A percentile compares a stretch with the other conserved stretches of the same genome.
Conservation (phyloP, 2,329 filamentous ascomycete genomes). For the Arachnopeziza araneosa region DNA sequence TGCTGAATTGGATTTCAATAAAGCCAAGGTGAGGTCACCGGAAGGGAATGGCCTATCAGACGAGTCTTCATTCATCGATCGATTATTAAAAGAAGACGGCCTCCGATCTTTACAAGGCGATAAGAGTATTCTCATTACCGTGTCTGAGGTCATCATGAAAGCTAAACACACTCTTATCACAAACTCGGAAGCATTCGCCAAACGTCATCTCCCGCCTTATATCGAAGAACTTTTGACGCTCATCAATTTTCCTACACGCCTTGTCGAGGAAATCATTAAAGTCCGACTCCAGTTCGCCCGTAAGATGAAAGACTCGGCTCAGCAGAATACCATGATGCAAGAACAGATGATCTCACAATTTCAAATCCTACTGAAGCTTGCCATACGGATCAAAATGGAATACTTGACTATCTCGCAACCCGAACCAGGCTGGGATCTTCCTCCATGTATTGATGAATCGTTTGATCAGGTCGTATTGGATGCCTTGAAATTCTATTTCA, state of each 20-base stretch:
- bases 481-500: constrained; percentile 96
- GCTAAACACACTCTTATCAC: constrained; percentile 86
- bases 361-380: constrained; percentile 84
- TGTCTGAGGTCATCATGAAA: constrained; percentile 84
- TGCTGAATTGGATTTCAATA: constrained; percentile 84
- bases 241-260: constrained; percentile 92
- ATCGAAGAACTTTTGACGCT: constrained; percentile 93
- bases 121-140: constrained; percentile 76
- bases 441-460: constrained; percentile 92
- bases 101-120: constrained; percentile 86
- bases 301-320: constrained; percentile 91
- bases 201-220: constrained; percentile 88
- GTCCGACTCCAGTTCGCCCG: constrained; percentile 86
- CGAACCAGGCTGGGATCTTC: constrained; percentile 90
- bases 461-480: constrained; percentile 91
- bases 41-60: constrained; percentile 72
- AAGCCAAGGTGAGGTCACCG: constrained; percentile 63
- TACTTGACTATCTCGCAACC: constrained; percentile 79
- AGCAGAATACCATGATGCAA: constrained; percentile 88
- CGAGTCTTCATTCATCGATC: constrained; percentile 89
- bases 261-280: constrained; percentile 95
- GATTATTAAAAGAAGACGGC: constrained; percentile 92
- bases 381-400: constrained; percentile 86
- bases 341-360: constrained; percentile 98
- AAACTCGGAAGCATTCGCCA: constrained; percentile 78